Evolutionary conservation across 1,284 basidiomycete species (phyloP), one percentile per base, ranked within the genome.

Genomic region (Pseudozyma sp.): DNA sequence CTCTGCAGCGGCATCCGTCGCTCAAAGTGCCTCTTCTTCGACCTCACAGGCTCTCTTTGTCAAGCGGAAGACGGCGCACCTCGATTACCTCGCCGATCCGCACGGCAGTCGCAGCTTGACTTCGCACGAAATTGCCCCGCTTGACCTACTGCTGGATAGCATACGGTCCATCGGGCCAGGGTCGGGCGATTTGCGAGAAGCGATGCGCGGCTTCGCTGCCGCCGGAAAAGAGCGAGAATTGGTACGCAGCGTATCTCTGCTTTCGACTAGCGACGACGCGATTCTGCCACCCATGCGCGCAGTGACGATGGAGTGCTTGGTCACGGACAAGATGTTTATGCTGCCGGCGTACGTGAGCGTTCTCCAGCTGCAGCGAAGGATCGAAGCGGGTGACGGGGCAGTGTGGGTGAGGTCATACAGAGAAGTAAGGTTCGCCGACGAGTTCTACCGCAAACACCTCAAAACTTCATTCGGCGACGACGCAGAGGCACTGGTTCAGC

Each of bases 21-120:
- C 54, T 9, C 40, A 39, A 0, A 40, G 33, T 31, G 49, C 45
- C 6, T 48, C 56, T 1, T 24, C 45, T 24, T 49, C 53, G 19
- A 54, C 52, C 1, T 67, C 77, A 7, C 74, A 73, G 45, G 59
- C 64, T n/a, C 45, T 81, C n/a, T 72, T 72, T 39, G 95, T 98
- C 61, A 96, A 98, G 85, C 90, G 95, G 19, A 89, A 93, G 46
- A 92, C 93, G 0, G 94, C 94, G 0, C 95, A 94, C 84, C 87
- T 97, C 46, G 93, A 92, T 82, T 98, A 98, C 80, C 90, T 90
- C 11, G 92, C 94, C 75, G 96, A 98, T 85, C 93, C 95, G 0
- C 90, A 92, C 70, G 95, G 95, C 7, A 94, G 93, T 76, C 89
- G 94, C 49, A 94, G 93, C 84, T 88, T 97, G 53, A 56, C 68